A percentile compares a stretch with the other conserved stretches of the same genome.
Conservation (phyloP, 768 basidiomycete genomes). For the Ramaria rubella region DNA sequence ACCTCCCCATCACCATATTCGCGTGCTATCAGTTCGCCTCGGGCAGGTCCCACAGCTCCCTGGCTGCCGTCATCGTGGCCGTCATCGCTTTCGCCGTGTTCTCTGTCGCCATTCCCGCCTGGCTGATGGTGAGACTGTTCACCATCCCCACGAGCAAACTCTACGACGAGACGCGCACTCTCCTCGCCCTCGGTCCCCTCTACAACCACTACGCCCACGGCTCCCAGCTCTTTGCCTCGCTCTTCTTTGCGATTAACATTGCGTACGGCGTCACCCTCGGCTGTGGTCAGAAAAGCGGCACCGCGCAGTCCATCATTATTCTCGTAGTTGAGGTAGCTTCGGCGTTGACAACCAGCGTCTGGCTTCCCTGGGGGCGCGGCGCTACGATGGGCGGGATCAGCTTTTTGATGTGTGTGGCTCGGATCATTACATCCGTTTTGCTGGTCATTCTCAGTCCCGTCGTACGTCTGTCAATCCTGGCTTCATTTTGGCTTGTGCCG, state of each 20-base stretch:
- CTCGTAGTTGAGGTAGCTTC: conserved; percentile 82
- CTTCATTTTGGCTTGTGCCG: conserved; percentile 9
- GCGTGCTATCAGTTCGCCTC: conserved; percentile 81
- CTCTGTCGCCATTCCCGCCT: conserved; percentile 68
- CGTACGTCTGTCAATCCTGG: conserved; percentile 42
- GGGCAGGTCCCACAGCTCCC: conserved; percentile 41
- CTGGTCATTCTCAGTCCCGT: conserved; percentile 85
- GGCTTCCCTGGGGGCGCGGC: conserved; percentile 95
- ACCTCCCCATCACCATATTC: conserved; percentile 90
- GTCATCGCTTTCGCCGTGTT: conserved; percentile 74
- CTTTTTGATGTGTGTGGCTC: conserved; percentile 85
- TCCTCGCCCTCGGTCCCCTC: conserved; percentile 83
- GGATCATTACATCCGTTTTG: conserved; percentile 85
- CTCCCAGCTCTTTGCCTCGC: conserved; percentile 79
- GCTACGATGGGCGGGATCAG: conserved; percentile 96
- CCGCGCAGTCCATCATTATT: conserved; percentile 85
- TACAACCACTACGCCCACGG: conserved; percentile 94
- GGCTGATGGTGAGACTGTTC: conserved; percentile 71
- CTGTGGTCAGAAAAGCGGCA: conserved; percentile 83
- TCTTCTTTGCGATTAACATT: conserved; percentile 78
- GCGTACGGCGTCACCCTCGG: conserved; percentile 81
- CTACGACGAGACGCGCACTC: conserved; percentile 90
- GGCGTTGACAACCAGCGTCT: conserved; percentile 84
- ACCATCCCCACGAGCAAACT: conserved; percentile 81
- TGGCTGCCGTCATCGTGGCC: conserved; percentile 68